Evolutionary conservation across 176 grass and related monocot genomes (phyloP), one percentile per base, ranked within the genome.

Genomic region (Oryza officinalis): DNA sequence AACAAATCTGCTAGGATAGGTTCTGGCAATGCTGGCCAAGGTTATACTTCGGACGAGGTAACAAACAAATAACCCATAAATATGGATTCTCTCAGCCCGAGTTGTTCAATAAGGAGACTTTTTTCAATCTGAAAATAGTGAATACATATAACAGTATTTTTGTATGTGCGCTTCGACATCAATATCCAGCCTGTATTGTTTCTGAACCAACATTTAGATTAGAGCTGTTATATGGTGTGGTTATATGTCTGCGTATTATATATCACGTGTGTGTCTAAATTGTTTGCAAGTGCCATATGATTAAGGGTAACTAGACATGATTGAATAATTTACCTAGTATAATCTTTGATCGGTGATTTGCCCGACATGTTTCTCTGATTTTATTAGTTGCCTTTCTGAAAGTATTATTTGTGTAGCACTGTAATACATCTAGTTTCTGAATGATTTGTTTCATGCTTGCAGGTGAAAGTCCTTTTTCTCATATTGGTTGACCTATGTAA

Each of bases 21-120:
- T 83, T 96, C 93, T 81, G 96, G 96, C 38, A 99, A 99, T 73
- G 96, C 96, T 54, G 96, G 96, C 45, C 96, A 99, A 84, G 96
- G 96, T 41, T 99, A 99, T 80, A 99, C 93, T 40, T 99, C 93
- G 63, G 96, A 99, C n/a, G 96, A 99, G 96, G 96, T 98, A 83
- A 81, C 67, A 66, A 83, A 59, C 49, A 41, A 73, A 86, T 61
- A 47, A 78, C 72, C 10, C 5, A 54, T 30, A 41, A 30, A 31
- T 75, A 33, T 20, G 10, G 43, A 31, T 84, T 68, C 65, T 84
- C 67, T 63, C 27, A 59, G 40, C 45, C 5, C 68, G 2, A 38
- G 10, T 4, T 72, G 27, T 83, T 85, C 15, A 15, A 66, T 77
- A 13, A 57, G 57, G 78, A 49, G 15, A 20, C 40, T 72, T 10